A percentile compares a stretch with the other conserved stretches of the same genome.
These are phyloP conservation scores for Salvia splendens DNA, from an alignment of 257 asterid genomes.

Conservation along the genomic window DNA sequence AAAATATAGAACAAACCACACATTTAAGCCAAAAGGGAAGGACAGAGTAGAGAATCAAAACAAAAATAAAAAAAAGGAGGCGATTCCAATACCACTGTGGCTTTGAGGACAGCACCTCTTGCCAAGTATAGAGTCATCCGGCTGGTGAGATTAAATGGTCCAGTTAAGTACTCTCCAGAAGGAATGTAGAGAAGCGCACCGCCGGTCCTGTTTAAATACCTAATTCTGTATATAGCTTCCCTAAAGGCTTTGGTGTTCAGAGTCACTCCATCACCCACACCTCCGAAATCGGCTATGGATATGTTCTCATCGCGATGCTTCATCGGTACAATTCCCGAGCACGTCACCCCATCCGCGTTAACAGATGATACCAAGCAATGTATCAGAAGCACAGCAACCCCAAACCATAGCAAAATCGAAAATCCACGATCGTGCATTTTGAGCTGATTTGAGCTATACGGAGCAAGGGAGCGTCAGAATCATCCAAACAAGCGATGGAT, in stretches of 20 bases:
- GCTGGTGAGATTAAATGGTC: conserved; percentile 83
- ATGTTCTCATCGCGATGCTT: conserved; percentile 60
- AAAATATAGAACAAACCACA: background rate
- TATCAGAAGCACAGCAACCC: conserved; percentile 32
- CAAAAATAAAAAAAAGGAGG: background rate
- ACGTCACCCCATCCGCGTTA: conserved; percentile 52
- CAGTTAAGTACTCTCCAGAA: conserved; percentile 79
- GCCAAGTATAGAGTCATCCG: conserved; percentile 88
- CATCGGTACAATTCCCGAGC: conserved; percentile 85
- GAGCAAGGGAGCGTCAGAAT: conserved; percentile 1
- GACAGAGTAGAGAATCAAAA: conserved; percentile 1
- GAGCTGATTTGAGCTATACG: conserved; percentile 19
- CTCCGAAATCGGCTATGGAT: conserved; percentile 78
- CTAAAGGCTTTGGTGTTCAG: conserved; percentile 76
- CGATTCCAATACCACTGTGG: conserved; percentile 50
- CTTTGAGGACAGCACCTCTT: conserved; percentile 76
- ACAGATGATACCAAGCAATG: conserved; percentile 37
- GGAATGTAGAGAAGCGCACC: conserved; percentile 81
- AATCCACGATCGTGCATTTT: conserved; percentile 40
- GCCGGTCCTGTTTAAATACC: conserved; percentile 67
- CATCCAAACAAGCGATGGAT: background rate
- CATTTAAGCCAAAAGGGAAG: background rate
- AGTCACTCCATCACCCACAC: conserved; percentile 83
- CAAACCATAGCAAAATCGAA: conserved; percentile 33
- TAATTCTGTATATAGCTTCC: conserved; percentile 68